A percentile compares a stretch with the other conserved stretches of the same genome.
phyloP scores from a whole-genome alignment of 495 filamentous ascomycete species.

The Aspergillus nidulans region DNA sequence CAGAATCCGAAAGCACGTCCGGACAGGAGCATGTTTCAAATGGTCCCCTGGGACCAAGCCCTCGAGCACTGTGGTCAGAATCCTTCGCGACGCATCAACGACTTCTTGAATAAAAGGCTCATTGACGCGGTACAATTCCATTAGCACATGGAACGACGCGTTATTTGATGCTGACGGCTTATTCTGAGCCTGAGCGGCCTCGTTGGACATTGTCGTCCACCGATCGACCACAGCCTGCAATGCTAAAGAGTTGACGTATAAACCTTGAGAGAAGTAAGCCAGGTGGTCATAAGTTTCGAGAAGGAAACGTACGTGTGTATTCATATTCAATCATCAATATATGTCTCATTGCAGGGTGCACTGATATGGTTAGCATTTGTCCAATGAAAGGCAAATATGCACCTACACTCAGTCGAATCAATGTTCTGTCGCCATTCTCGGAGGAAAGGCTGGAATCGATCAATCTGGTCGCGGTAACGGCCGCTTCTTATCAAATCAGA shows the following conservation, averaged over 20 bases:
- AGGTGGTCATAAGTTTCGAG: neutral
- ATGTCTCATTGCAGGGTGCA: conserved; percentile 72
- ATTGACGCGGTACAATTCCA: conserved; percentile 52
- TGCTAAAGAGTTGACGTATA: conserved; percentile 90
- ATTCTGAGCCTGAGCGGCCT: conserved; percentile 46
- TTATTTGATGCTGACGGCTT: conserved; percentile 34
- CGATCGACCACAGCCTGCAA: conserved; percentile 93
- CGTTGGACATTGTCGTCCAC: conserved; percentile 65
- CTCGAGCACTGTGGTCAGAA: conserved; percentile 78
- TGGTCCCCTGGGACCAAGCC: conserved; percentile 76
- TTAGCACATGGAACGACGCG: conserved; percentile 49
- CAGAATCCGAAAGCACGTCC: conserved; percentile 92
- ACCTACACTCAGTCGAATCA: conserved; percentile 54
- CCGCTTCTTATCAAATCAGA: conserved; percentile 81
- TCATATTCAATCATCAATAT: conserved; percentile 89
- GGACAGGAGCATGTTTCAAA: conserved; percentile 85
- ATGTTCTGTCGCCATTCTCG: conserved; percentile 71
- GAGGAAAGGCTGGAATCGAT: conserved; percentile 73
- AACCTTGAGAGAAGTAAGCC: conserved; percentile 26
- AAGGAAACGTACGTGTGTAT: conserved; percentile 59
- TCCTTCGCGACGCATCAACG: conserved; percentile 77
- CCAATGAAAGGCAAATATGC: neutral
- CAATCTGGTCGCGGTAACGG: conserved; percentile 72
- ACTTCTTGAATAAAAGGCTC: conserved; percentile 83
- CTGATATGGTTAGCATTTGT: conserved; percentile 23